Evolutionary conservation across 2,329 filamentous ascomycete species (phyloP).

Genomic region (Orbilia javanica): DNA sequence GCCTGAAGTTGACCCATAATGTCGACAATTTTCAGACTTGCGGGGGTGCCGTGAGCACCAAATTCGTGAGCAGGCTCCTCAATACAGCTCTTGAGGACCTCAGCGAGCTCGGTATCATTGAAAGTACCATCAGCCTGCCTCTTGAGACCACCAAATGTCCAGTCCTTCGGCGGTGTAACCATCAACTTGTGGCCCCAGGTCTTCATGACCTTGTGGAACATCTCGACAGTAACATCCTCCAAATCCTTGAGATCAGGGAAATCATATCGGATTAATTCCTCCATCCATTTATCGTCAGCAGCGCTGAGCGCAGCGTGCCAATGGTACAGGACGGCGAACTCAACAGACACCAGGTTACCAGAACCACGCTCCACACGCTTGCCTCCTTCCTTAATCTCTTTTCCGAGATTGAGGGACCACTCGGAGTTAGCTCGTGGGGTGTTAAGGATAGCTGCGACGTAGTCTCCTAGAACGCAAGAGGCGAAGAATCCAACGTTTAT

Average conservation of each 20-base stretch:
- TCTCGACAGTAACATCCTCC: conserved; percentile 66
- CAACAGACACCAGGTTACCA: conserved; percentile 76
- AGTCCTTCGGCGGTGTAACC: conserved; percentile 63
- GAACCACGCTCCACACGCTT: conserved; percentile 70
- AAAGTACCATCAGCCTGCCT: conserved; percentile 67
- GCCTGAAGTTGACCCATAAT: conserved; percentile 74
- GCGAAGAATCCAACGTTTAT: conserved; percentile 69
- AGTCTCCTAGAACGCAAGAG: conserved; percentile 72
- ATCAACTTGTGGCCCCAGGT: conserved; percentile 64
- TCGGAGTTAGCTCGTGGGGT: conserved; percentile 68
- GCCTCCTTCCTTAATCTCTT: conserved; percentile 70
- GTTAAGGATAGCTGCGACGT: conserved; percentile 73
- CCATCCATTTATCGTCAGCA: conserved; percentile 74
- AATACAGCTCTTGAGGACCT: conserved; percentile 71
- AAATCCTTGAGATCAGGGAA: conserved; percentile 66
- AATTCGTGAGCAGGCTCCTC: conserved; percentile 74
- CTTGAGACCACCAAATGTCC: conserved; percentile 67
- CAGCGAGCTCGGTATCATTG: conserved; percentile 71
- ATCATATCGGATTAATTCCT: conserved; percentile 69
- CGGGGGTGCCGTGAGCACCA: conserved; percentile 72
- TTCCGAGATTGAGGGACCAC: conserved; percentile 74
- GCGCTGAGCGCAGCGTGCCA: conserved; percentile 74
- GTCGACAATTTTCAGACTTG: conserved; percentile 73
- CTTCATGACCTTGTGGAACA: conserved; percentile 67
- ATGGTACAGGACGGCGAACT: conserved; percentile 78